Percentiles rank a stretch among this genome's conserved stretches.
Evolutionary conservation across 129 eudicot species (phyloP).

Genomic region (Heracleum sosnowskyi): DNA sequence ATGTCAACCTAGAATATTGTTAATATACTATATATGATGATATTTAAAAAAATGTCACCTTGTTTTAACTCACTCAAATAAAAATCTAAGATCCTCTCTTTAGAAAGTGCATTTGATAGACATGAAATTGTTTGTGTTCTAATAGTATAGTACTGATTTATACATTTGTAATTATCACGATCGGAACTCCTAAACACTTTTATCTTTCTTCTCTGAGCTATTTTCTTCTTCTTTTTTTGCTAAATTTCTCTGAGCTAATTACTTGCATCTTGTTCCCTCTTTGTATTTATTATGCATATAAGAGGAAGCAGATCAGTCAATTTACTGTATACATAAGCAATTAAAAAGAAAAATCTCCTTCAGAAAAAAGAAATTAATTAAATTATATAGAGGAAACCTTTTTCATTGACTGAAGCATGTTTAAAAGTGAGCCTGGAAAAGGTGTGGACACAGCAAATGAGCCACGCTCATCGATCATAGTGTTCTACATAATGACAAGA

Average conservation of each 20-base stretch:
- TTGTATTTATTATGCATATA: background rate
- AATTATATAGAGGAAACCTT: conserved; percentile 43
- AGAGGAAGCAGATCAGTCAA: background rate
- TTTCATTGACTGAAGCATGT: conserved; percentile 44
- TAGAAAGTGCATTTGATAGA: too few species aligned
- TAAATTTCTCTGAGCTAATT: background rate
- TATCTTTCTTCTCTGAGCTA: background rate
- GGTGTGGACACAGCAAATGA: conserved; percentile 83
- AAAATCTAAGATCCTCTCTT: background rate
- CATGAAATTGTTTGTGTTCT: background rate
- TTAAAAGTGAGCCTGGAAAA: conserved; percentile 69
- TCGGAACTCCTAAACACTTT: background rate
- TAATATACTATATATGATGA: background rate
- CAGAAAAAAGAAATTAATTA: background rate
- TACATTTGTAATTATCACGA: background rate
- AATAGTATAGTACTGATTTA: background rate
- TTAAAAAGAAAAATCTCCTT: background rate
- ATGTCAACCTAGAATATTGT: background rate
- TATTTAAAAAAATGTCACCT: background rate
- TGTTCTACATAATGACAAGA: conserved; percentile 47
- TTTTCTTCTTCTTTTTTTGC: too few species aligned
- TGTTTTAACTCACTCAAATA: background rate
- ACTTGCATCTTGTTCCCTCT: background rate
- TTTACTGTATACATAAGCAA: background rate
- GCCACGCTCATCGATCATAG: conserved; percentile 76